These are phyloP conservation scores for Podaxis pistillaris DNA, from an alignment of 768 basidiomycete species.

Conservation along the genomic window DNA sequence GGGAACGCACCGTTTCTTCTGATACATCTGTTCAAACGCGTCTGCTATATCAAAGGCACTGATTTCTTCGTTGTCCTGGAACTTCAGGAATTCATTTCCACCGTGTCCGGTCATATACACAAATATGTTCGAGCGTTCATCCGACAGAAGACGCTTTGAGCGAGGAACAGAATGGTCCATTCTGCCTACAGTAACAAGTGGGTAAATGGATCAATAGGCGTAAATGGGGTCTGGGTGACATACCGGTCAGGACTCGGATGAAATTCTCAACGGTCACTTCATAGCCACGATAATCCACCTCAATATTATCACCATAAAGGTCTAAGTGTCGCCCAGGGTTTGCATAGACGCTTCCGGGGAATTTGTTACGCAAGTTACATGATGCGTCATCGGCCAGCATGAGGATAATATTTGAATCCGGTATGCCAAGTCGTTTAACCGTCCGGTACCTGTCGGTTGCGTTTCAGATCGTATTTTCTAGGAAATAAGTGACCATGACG, in stretches of 20 bases:
- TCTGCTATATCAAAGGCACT: slow-evolving; percentile 97
- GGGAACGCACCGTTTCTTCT: slow-evolving; percentile 77
- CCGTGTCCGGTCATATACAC: slow-evolving; percentile 99
- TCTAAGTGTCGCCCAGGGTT: slow-evolving; percentile 80
- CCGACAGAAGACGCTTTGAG: slow-evolving; percentile 88
- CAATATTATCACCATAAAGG: slow-evolving; percentile 94
- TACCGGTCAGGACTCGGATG: slow-evolving; percentile 88
- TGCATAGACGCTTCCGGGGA: slow-evolving; percentile 92
- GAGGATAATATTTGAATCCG: slow-evolving; percentile 97
- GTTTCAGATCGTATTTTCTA: background rate
- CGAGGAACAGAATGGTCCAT: slow-evolving; percentile 82
- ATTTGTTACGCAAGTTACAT: slow-evolving; percentile 90
- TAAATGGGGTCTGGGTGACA: slow-evolving; percentile 20
- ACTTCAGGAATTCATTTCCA: slow-evolving; percentile 97
- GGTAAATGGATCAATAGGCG: background rate
- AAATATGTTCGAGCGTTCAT: slow-evolving; percentile 90
- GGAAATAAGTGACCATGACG: slow-evolving; percentile 19
- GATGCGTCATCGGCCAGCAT: slow-evolving; percentile 98
- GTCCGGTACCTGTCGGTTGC: slow-evolving; percentile 80
- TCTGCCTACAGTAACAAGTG: slow-evolving; percentile 53
- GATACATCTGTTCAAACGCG: slow-evolving; percentile 98
- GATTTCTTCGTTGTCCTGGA: slow-evolving; percentile 98
- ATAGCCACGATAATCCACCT: slow-evolving; percentile 97
- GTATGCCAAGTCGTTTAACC: slow-evolving; percentile 95
- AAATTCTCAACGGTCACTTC: slow-evolving; percentile 98